Percentiles rank a stretch among this genome's conserved stretches.
phyloP scores from a whole-genome alignment of 352 stramenopile genomes.

The Globisporangium viniferum region DNA sequence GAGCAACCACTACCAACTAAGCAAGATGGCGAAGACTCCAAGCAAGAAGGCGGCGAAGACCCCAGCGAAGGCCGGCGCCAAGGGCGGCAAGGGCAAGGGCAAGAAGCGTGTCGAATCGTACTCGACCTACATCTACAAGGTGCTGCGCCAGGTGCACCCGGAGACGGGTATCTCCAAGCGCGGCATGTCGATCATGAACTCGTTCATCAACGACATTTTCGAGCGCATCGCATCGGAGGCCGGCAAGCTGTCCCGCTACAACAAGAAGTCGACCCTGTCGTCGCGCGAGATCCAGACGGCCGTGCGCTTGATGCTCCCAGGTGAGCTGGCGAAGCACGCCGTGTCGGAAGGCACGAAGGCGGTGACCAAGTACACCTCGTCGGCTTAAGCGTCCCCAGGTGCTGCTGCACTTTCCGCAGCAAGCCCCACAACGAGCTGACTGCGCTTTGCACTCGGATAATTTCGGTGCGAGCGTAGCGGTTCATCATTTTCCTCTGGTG shows the following conservation, averaged over 20 bases:
- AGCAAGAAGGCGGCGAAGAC: slow-evolving; percentile 92
- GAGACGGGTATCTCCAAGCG: slow-evolving; percentile 97
- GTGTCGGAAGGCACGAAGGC: slow-evolving; percentile 97
- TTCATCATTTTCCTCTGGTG: slow-evolving; percentile 46
- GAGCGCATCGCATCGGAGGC: slow-evolving; percentile 96
- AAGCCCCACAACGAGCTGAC: neutral
- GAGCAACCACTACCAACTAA: slow-evolving; percentile 20
- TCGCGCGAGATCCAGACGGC: slow-evolving; percentile 97
- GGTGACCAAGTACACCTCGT: slow-evolving; percentile 90
- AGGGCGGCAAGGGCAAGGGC: slow-evolving; percentile 75
- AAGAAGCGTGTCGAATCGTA: slow-evolving; percentile 90
- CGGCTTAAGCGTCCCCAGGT: slow-evolving; percentile 53
- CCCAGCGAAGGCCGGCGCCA: slow-evolving; percentile 60
- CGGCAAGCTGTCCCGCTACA: slow-evolving; percentile 96
- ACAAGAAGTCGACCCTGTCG: slow-evolving; percentile 98
- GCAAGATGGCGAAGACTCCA: slow-evolving; percentile 93
- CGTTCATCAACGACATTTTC: slow-evolving; percentile 99
- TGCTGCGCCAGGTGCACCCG: slow-evolving; percentile 94
- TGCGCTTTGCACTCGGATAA: neutral
- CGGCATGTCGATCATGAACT: slow-evolving; percentile 99
- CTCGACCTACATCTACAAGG: slow-evolving; percentile 93
- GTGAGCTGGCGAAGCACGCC: slow-evolving; percentile 96
- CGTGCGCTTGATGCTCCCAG: slow-evolving; percentile 93
- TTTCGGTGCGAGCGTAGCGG: neutral
- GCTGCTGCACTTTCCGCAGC: neutral